Base-by-base conservation (phyloP, 2,329 filamentous ascomycete species). In the Nectriaceae sp. region DNA sequence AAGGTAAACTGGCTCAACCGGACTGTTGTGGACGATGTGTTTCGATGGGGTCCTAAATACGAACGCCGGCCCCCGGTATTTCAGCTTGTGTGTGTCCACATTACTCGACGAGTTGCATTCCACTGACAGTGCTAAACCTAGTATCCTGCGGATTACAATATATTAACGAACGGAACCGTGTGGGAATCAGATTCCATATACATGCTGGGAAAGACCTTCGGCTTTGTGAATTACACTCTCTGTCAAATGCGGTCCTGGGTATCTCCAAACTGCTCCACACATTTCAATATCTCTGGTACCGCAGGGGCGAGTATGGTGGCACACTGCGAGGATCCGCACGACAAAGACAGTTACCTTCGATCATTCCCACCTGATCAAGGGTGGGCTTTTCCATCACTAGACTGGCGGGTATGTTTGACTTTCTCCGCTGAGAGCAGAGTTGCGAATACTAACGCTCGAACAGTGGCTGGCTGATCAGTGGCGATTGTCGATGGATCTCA, bases 11-110 rank as follows among this genome's bases (percentile, higher is more conserved):
- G 70, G 65, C 61, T 78, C 1, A 85, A 85, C 52, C 65, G 66
- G 11, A 88, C 83, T 0, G 76, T 71, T 0, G 80, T 90, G 0
- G 87, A 92, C 57, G 78, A 88, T 3, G 70, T 91, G 2, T 93
- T 93, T 58, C 73, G 74, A 10, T 91, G 87, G 82, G 83, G 83
- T 0, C 59, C 73, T 2, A 66, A 75, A 24, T 75, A 82, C 44
- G 52, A 63, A 1, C 73, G 83, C 33, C 67, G 70, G 1, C 78
- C 80, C 5, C 84, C 78, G 0, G 73, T 79, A 5, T 85, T 82
- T 54, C 69, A 61, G 47, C 62, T 74, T 41, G 76, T 70, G 68
- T 66, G 66, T 72, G n/a, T n/a, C 49, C 2, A 18, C 2, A 4
- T 5, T 13, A 5, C 35, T 64, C 64, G 24, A 6, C 24, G 24